These are phyloP conservation scores for Apophysomyces sp. DNA, from an alignment of 371 early-diverging fungal species.

Conservation along the genomic window DNA sequence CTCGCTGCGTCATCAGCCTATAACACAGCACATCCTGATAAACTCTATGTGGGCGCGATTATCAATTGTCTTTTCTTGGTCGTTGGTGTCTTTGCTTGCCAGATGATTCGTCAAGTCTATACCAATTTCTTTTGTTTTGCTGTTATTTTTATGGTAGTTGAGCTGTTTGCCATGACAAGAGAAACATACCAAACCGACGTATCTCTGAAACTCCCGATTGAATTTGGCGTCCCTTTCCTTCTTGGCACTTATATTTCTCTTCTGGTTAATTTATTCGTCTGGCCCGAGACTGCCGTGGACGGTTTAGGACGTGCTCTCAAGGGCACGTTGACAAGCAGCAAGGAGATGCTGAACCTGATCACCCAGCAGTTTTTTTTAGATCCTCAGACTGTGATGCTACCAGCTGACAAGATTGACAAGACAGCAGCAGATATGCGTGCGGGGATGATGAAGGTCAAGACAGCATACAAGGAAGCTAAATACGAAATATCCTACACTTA, in stretches of 20 bases:
- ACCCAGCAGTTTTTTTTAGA: constrained; percentile 48
- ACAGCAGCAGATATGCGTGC: constrained; percentile 35
- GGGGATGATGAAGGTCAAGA: constrained; percentile 47
- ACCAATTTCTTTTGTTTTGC: constrained; percentile 40
- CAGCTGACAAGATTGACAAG: constrained; percentile 30
- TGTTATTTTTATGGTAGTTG: constrained; percentile 35
- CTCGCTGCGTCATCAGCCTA: constrained; percentile 32
- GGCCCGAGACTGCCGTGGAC: constrained; percentile 54
- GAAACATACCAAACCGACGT: constrained; percentile 14
- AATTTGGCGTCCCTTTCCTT: constrained; percentile 28
- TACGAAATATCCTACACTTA: constrained; percentile 49
- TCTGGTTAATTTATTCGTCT: constrained; percentile 37
- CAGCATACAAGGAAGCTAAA: constrained; percentile 48
- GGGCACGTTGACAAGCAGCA: constrained; percentile 40
- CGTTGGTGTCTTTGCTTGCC: constrained; percentile 28
- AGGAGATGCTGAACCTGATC: constrained; percentile 45
- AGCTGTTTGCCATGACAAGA: constrained; percentile 28
- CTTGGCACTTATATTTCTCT: constrained; percentile 28
- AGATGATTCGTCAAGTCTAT: constrained; percentile 28
- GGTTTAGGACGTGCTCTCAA: constrained; percentile 46
- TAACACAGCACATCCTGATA: constrained; percentile 21
- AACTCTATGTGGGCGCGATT: constrained; percentile 12
- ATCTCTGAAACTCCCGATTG: constrained; percentile 20
- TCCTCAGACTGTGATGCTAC: constrained; percentile 31
- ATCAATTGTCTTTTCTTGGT: constrained; percentile 29